Conservation (phyloP, 352 stramenopile species). For the Phytophthora ohioensis region DNA sequence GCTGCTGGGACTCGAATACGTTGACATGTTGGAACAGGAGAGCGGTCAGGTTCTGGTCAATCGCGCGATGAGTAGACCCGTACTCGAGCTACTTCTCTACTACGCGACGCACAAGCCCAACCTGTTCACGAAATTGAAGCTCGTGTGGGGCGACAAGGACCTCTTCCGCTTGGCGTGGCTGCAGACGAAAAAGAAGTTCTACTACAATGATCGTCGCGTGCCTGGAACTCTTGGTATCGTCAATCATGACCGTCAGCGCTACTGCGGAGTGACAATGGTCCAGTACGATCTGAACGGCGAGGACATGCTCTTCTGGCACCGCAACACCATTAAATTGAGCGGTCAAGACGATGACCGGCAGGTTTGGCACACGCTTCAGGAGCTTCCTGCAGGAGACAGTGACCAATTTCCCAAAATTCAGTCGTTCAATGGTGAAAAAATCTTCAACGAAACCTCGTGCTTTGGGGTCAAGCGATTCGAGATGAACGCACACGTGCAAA, state of each 20-base stretch:
- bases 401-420: slow-evolving; percentile 45
- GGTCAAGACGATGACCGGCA: slow-evolving; percentile 37
- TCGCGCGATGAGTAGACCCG: slow-evolving; percentile 33
- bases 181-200: slow-evolving; percentile 39
- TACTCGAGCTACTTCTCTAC: slow-evolving; percentile 58
- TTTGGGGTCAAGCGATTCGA: slow-evolving; percentile 70
- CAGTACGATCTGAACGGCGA: slow-evolving; percentile 54
- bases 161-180: slow-evolving; percentile 65
- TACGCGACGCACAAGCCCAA: slow-evolving; percentile 54
- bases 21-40: slow-evolving; percentile 63
- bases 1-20: slow-evolving; percentile 47
- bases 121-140: slow-evolving; percentile 58
- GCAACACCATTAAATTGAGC: slow-evolving; percentile 73
- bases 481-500: slow-evolving; percentile 36
- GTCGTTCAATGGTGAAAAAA: slow-evolving; percentile 63
- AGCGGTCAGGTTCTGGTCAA: slow-evolving; percentile 62
- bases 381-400: slow-evolving; percentile 37
- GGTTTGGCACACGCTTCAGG: slow-evolving; percentile 61
- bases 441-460: slow-evolving; percentile 77
- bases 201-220: slow-evolving; percentile 49
- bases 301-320: slow-evolving; percentile 58
- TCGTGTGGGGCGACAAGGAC: slow-evolving; percentile 69
- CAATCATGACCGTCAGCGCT: slow-evolving; percentile 45
- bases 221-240: slow-evolving; percentile 54
- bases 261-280: slow-evolving; percentile 61